Evolutionary conservation across 495 filamentous ascomycete genomes (phyloP).

Genomic region (Margaritispora aquatica): DNA sequence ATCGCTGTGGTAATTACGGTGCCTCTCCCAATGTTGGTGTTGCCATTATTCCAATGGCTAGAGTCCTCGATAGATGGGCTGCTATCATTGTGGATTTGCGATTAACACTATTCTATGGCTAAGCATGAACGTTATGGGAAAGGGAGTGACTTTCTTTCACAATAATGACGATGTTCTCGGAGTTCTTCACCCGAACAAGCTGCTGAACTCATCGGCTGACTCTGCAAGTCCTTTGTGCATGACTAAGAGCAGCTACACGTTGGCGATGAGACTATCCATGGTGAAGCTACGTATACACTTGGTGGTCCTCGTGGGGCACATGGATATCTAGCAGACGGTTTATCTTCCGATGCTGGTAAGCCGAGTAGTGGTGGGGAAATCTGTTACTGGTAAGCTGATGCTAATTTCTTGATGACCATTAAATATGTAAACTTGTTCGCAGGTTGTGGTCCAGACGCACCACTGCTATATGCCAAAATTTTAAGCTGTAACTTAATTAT

Average conservation of each 20-base stretch:
- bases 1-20: slow-evolving; percentile 50
- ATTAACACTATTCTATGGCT: slow-evolving; percentile 49
- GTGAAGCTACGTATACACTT: slow-evolving; percentile 41
- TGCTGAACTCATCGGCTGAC: slow-evolving; percentile 47
- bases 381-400: slow-evolving; percentile 3
- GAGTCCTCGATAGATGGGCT: slow-evolving; percentile 51
- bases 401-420: no score
- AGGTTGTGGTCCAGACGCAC: no score
- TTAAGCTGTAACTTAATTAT: no score
- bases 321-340: slow-evolving; percentile 5
- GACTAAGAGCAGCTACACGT: slow-evolving; percentile 38
- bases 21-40: slow-evolving; percentile 49
- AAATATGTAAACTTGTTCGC: no score
- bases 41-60: slow-evolving; percentile 50
- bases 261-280: slow-evolving; percentile 46
- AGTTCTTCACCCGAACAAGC: slow-evolving; percentile 48
- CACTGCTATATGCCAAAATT: no score
- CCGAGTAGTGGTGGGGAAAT: not conserved
- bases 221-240: slow-evolving; percentile 44
- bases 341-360: no score
- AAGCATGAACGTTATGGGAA: slow-evolving; percentile 46
- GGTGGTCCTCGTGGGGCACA: slow-evolving; percentile 16
- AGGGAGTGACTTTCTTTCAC: slow-evolving; percentile 37
- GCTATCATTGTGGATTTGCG: slow-evolving; percentile 31
- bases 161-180: slow-evolving; percentile 47